Evolutionary conservation across 1,284 basidiomycete genomes (phyloP), one percentile per base, ranked within the genome.

Genomic region (Trichosporon inkin): DNA sequence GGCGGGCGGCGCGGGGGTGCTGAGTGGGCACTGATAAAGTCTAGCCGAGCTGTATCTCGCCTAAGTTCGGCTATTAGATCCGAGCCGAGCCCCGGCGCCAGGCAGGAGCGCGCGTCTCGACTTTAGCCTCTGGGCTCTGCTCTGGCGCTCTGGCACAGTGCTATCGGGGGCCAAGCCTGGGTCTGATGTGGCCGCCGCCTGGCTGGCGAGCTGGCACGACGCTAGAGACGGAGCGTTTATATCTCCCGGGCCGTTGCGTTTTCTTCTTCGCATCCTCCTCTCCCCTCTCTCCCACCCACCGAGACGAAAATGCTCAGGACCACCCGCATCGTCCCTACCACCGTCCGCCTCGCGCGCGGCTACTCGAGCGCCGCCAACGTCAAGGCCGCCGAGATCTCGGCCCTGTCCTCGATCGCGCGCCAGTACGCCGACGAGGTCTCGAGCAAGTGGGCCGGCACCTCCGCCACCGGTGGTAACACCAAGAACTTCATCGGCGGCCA

Each of bases 401-500:
- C 56, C 32, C 62, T 68, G 57, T 69, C 72, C 6, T 63, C 71
- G 1, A 63, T 75, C 37, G 73, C 70, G 8, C 58, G 59, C 28
- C 62, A 68, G 34, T 73, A 71, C 1, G 73, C 73, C 19, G 66
- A 75, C 57, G 69, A 75, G 57, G 73, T 77, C 49, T 64, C 66
- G 16, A 57, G 64, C 47, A 71, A 71, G 62, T 95, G 92, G 90
- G 86, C 87, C 68, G 92, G 92, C 56, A 92, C 92, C 11, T 90
- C 82, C 62, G 87, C 87, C 36, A 83, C 84, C 14, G 92, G 92
- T 16, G 88, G 84, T 52, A 87, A 83, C 65, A 93, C 90, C 53
- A 92, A 88, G 84, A 92, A 92, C 78, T 94, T 87, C 78, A 88
- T 95, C 64, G 87, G 85, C 28, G 93, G 93, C 36, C 82, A 90